These are phyloP conservation scores for Trifolium pratense DNA, from an alignment of 306 rosid species.

Conservation along the genomic window DNA sequence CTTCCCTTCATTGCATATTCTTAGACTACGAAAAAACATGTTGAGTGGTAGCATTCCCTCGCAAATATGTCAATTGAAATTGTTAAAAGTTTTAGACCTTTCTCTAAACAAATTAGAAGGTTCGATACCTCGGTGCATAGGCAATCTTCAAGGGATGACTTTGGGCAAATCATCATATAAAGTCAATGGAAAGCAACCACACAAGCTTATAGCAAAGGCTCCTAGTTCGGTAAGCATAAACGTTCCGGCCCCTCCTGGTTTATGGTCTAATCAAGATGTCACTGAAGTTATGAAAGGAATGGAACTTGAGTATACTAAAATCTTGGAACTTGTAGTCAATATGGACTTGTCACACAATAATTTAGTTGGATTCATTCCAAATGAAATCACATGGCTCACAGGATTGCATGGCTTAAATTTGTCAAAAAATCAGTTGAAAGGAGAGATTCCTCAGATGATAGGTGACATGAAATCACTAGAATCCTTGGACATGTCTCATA, in stretches of 20 bases:
- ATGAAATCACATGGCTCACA: slow-evolving; percentile 6
- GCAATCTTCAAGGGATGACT: slow-evolving; percentile 24
- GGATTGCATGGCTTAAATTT: slow-evolving; percentile 22
- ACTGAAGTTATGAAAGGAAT: slow-evolving; percentile 22
- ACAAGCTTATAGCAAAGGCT: background rate
- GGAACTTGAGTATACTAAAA: slow-evolving; percentile 28
- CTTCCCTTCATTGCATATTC: background rate
- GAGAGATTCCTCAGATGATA: slow-evolving; percentile 23
- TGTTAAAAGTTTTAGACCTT: slow-evolving; percentile 31
- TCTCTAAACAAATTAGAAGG: slow-evolving; percentile 23
- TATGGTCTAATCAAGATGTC: background rate
- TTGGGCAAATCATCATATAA: background rate
- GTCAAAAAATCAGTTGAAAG: slow-evolving; percentile 32
- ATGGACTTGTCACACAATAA: slow-evolving; percentile 38
- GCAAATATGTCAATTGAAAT: slow-evolving; percentile 20
- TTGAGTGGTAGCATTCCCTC: slow-evolving; percentile 26
- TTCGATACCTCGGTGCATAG: slow-evolving; percentile 36
- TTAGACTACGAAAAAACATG: slow-evolving; percentile 31
- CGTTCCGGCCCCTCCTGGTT: too few relatives aligned
- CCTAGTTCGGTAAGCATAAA: too few relatives aligned
- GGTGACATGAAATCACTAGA: slow-evolving; percentile 27
- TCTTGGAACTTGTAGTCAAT: background rate
- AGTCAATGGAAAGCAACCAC: slow-evolving; percentile 14
- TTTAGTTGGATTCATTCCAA: slow-evolving; percentile 27
- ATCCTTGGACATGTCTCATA: slow-evolving; percentile 37